Evolutionary conservation across 768 basidiomycete species (phyloP), one percentile per base, ranked within the genome.

Genomic region (Mycena vitilis): DNA sequence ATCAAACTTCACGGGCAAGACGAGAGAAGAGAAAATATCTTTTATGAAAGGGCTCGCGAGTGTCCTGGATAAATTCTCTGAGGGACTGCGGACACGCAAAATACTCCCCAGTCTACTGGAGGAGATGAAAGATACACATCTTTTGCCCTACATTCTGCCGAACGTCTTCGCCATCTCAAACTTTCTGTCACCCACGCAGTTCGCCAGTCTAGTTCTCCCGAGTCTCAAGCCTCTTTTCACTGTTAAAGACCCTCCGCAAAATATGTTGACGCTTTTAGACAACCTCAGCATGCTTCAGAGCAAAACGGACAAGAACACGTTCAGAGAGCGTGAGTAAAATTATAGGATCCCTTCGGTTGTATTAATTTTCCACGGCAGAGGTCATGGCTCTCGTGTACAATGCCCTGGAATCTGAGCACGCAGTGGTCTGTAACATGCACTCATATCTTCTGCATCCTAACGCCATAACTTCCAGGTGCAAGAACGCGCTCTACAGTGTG

Each of bases 331-430:
- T 98, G 71, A 75, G 92, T 85, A 22, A 59, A 54, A 22, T 42
- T n/a, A 36, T 54, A 5, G 60, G 34, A 54, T 55, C n/a, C 44
- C 42, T n/a, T 40, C 59, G 22, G 30, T 12, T 22, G 47, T 68
- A 23, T 47, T 73, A 23, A 74, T 63, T 44, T 18, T 42, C 25
- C 20, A 58, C n/a, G 54, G 5, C 75, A 98, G 97, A 95, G 83
- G 94, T 99, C n/a, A 85, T 99, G 70, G 95, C 96, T 0, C 84
- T 99, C 45, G 93, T 99, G 20, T 99, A 99, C 77, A 94, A 95
- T 76, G 95, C 98, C 1, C 83, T 99, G 56, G 98, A 98, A 69
- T 94, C 94, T n/a, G 98, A 99, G 57, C 95, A 98, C 80, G 87
- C 92, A 1, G 80, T 91, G 60, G 93, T 94, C 73, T 49, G 57